Percentiles rank a stretch among this genome's conserved stretches.
Evolutionary conservation across 805 yeast genomes (phyloP).

Genomic region (Kluyveromyces aestuarii): DNA sequence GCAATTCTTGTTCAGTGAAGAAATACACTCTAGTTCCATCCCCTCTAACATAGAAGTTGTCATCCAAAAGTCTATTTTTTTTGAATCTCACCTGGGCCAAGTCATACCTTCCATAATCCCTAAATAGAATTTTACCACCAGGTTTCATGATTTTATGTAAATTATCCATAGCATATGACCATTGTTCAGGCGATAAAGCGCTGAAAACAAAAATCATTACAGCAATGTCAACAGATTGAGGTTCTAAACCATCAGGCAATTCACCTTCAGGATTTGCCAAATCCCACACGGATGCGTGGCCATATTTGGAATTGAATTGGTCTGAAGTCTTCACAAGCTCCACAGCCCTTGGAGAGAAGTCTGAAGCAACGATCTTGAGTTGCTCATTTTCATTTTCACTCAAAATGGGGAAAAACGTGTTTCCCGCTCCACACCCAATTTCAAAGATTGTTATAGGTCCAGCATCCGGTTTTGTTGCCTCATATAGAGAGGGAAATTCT

Average conservation of each 20-base stretch:
- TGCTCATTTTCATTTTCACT: constrained; percentile 74
- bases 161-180: constrained; percentile 74
- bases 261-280: constrained; percentile 63
- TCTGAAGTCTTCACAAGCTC: constrained; percentile 66
- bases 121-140: constrained; percentile 79
- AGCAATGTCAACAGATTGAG: constrained; percentile 77
- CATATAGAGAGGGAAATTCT: constrained; percentile 82
- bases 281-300: constrained; percentile 92
- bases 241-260: constrained; percentile 79
- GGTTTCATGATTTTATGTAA: constrained; percentile 72
- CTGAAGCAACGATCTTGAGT: constrained; percentile 72
- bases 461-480: constrained; percentile 62
- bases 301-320: constrained; percentile 48
- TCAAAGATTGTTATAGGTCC: constrained; percentile 74
- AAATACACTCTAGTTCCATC: constrained; percentile 97
- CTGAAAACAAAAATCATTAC: constrained; percentile 94
- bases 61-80: constrained; percentile 76
- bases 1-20: constrained; percentile 87
- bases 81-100: constrained; percentile 92
- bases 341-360: constrained; percentile 83
- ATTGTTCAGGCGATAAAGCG: constrained; percentile 86
- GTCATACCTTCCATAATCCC: constrained; percentile 95
- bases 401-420: constrained; percentile 86
- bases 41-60: constrained; percentile 92
- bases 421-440: constrained; percentile 98